These are phyloP conservation scores for Novymonas esmeraldas DNA, from an alignment of 208 protist species.

Conservation along the genomic window DNA sequence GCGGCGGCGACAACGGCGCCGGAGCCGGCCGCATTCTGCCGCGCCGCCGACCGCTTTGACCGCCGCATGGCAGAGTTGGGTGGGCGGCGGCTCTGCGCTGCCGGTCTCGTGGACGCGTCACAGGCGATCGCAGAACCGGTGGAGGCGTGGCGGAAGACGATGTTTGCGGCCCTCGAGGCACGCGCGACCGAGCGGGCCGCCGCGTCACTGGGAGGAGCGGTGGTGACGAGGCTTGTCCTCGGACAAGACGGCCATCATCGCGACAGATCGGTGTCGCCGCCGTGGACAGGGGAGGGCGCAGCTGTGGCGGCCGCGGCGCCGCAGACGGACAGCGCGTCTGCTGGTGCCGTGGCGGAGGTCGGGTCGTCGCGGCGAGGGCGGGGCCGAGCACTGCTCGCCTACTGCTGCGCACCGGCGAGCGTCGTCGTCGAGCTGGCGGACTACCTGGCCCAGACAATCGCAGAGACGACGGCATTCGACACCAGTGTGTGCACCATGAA, in stretches of 20 bases:
- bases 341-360: slow-evolving; percentile 1
- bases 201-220: neutral
- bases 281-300: too few species aligned
- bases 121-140: slow-evolving; percentile 29
- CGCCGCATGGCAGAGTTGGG: slow-evolving; percentile 41
- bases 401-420: slow-evolving; percentile 18
- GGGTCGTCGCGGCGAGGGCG: slow-evolving; percentile 1
- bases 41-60: slow-evolving; percentile 36
- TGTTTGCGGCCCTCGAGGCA: slow-evolving; percentile 34
- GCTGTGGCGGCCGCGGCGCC: neutral
- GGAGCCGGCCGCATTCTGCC: slow-evolving; percentile 41
- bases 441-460: slow-evolving; percentile 23
- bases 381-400: slow-evolving; percentile 20
- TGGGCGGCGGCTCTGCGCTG: slow-evolving; percentile 33
- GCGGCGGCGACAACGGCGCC: slow-evolving; percentile 18
- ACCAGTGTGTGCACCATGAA: slow-evolving; percentile 35
- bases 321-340: slow-evolving; percentile 7
- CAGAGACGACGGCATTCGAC: slow-evolving; percentile 15
- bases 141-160: slow-evolving; percentile 34
- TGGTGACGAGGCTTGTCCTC: too few species aligned
- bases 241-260: neutral
- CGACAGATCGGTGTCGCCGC: too few species aligned
- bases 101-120: slow-evolving; percentile 15
- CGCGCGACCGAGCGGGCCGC: neutral
- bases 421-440: slow-evolving; percentile 20